These are phyloP conservation scores for Pseudozyma sp. DNA, from an alignment of 1,284 basidiomycete genomes.

Conservation along the genomic window DNA sequence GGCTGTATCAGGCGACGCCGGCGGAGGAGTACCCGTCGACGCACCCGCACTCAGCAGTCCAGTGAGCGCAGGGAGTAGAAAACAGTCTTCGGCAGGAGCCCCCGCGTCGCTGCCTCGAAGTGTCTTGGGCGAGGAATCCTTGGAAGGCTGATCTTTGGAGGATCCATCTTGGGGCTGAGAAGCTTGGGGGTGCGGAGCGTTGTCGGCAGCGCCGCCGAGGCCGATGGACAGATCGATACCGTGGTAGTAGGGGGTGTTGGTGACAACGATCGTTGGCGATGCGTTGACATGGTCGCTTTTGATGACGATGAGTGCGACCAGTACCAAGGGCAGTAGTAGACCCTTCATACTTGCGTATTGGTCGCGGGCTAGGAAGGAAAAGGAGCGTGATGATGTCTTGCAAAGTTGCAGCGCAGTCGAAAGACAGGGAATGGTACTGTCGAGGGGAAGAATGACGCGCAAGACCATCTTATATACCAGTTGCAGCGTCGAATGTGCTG, in stretches of 20 bases:
- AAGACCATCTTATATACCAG: too few relatives aligned
- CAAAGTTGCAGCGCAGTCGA: too few relatives aligned
- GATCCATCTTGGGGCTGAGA: neutral
- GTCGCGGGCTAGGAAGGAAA: too few relatives aligned
- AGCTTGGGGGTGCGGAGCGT: too few relatives aligned
- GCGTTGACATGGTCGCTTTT: too few relatives aligned
- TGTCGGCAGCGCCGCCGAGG: neutral
- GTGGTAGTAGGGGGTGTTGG: neutral
- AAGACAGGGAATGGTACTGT: too few relatives aligned
- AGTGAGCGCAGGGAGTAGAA: slow-evolving; percentile 1
- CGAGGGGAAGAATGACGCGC: too few relatives aligned
- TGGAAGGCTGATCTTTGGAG: neutral
- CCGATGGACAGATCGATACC: neutral
- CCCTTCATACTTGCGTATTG: too few relatives aligned
- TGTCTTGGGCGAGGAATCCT: neutral
- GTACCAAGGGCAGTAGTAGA: too few relatives aligned
- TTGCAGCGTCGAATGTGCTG: too few relatives aligned
- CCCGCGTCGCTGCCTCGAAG: neutral
- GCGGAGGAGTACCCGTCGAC: neutral
- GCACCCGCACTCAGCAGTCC: neutral
- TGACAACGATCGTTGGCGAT: neutral
- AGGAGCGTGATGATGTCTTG: too few relatives aligned
- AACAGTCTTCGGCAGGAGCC: slow-evolving; percentile 14
- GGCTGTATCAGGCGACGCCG: neutral
- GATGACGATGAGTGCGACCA: too few relatives aligned